phyloP scores from a whole-genome alignment of 2,329 filamentous ascomycete genomes.

The Moelleriella libera region DNA sequence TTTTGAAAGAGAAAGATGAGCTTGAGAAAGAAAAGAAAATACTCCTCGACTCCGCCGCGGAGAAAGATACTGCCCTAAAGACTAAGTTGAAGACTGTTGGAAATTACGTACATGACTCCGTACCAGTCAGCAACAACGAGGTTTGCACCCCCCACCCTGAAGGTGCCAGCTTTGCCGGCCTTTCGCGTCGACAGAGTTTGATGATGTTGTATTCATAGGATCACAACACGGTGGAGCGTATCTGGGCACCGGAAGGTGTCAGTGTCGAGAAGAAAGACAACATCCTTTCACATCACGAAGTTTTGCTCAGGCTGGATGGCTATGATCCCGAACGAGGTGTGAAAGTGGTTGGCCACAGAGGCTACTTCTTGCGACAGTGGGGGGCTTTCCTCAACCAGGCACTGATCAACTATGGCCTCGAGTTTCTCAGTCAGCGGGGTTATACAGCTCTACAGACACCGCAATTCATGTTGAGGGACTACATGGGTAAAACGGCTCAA shows the following conservation, averaged over 20 bases:
- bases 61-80: constrained; percentile 63
- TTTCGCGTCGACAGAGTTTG: neutral
- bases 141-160: constrained; percentile 16
- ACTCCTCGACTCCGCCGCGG: constrained; percentile 56
- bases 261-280: constrained; percentile 56
- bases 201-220: constrained; percentile 31
- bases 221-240: constrained; percentile 63
- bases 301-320: constrained; percentile 73
- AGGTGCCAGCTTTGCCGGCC: neutral
- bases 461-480: constrained; percentile 87
- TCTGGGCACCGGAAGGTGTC: constrained; percentile 68
- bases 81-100: constrained; percentile 70
- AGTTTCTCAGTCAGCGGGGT: constrained; percentile 70
- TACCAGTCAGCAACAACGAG: constrained; percentile 73
- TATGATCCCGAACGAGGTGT: constrained; percentile 88
- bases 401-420: constrained; percentile 85
- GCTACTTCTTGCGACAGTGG: constrained; percentile 83
- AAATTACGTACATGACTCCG: constrained; percentile 63
- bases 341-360: constrained; percentile 87
- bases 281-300: constrained; percentile 84
- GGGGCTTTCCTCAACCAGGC: constrained; percentile 88
- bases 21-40: constrained; percentile 74
- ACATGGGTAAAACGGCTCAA: constrained; percentile 97
- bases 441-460: constrained; percentile 77
- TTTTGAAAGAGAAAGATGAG: constrained; percentile 64